Evolutionary conservation across 108 stramenopile genomes (phyloP).

Genomic region (Schizochytrium sp.): DNA sequence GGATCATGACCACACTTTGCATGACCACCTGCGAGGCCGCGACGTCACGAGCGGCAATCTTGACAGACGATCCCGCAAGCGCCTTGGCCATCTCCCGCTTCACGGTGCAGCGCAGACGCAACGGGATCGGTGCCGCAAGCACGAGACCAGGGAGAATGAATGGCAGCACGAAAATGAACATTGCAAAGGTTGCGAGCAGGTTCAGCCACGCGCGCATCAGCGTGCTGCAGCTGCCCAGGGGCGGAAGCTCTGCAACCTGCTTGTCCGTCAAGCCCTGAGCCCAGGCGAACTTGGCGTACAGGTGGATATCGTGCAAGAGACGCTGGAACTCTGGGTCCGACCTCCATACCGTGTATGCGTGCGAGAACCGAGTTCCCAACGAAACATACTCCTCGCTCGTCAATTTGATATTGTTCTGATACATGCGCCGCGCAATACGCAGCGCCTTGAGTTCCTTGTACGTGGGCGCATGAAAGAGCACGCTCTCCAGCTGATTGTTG

Average conservation of each 20-base stretch:
- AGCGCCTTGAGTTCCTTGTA: not conserved
- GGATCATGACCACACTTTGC: not conserved
- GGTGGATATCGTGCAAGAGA: not conserved
- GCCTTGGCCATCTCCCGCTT: constrained; percentile 2
- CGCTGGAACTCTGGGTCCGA: not conserved
- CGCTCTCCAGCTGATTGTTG: not conserved
- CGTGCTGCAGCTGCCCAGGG: not conserved
- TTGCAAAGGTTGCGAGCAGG: not conserved
- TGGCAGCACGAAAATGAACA: not conserved
- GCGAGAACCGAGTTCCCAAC: not conserved
- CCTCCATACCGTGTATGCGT: not conserved
- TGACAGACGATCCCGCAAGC: not conserved
- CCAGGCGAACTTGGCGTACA: not conserved
- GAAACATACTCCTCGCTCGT: not conserved
- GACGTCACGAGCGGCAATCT: not conserved
- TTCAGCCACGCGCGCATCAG: not conserved
- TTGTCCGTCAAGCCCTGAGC: not conserved
- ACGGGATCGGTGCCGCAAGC: not conserved
- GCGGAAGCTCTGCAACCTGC: not conserved
- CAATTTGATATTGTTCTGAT: not conserved
- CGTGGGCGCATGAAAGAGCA: not conserved
- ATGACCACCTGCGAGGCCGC: not conserved
- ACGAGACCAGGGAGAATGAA: not conserved
- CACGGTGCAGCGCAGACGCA: not conserved
- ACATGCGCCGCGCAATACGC: constrained; percentile 5